Base-by-base conservation (phyloP, 2,329 filamentous ascomycete species). In the Colletotrichum filicis region DNA sequence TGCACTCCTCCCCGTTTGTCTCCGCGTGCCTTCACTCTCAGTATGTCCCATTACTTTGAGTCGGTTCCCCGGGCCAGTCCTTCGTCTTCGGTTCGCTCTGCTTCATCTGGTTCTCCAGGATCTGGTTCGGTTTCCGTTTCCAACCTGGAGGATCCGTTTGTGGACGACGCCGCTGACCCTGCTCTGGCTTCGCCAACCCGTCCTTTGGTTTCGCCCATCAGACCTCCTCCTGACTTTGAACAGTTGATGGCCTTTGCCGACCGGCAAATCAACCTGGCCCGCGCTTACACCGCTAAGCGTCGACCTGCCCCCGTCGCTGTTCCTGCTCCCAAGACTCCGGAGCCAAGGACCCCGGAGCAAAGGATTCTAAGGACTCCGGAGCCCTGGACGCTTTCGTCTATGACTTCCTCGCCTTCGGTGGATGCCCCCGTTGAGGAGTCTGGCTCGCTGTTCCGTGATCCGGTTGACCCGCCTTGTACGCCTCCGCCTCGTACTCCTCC, bases 181-280 rank as follows among this genome's bases (percentile, higher is more conserved):
- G 16, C 7, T 49, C 8, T 22, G 42, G 42, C 19, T 49, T 49
- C 19, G 19, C 42, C 19, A n/a, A 49, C 4, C 42, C 8, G 7
- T 35, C 46, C 14, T 7, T n/a, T 37, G n/a, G 6, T n/a, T 14
- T 5, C 22, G 28, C 61, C 46, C 12, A 11, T 32, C 28, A n/a
- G 28, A 46, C n/a, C 61, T 55, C 28, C 24, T 14, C 30, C 46
- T 52, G n/a, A 64, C 61, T 55, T 64, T 16, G 61, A 64, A 53
- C 61, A 64, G 61, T 49, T 64, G 12, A 64, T 64, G 46, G 61
- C 46, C 52, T 55, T 64, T 52, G 61, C 46, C 61, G 61, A 64
- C 14, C 24, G 14, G 46, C 46, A 55, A 28, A 64, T 64, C n/a
- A 26, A n/a, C 8, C 24, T 19, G 49, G 61, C 61, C 28, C 59